Base-by-base conservation (phyloP, 2,329 filamentous ascomycete genomes). In the Kalaharituber pfeilii region DNA sequence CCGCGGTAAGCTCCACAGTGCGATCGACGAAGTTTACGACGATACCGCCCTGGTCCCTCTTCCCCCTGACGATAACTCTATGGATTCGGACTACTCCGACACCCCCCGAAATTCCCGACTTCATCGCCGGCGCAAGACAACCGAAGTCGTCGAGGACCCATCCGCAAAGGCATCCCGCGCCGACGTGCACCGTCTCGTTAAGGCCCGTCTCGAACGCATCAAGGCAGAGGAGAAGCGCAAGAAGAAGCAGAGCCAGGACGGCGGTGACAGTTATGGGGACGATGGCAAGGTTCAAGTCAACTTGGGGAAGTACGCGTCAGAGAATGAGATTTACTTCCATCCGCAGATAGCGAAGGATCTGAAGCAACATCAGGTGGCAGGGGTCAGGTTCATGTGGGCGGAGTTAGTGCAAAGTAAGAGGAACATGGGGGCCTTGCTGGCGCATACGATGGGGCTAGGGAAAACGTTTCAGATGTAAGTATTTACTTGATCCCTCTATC, bases 361-460 rank as follows among this genome's bases (percentile, higher is more conserved):
- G 57, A 89, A 91, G 62, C 72, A 78, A 7, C 86, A 94, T 66
- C 88, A 95, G 64, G 72, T 93, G 49, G 73, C 78, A 1, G 88
- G 88, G 1, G 78, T 94, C 20, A 80, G 81, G 9, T 94, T 94
- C 67, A 77, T 95, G 72, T 95, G 88, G 86, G 80, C 86, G 60
- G 82, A 89, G 59, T 71, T 94, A 45, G 77, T 89, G 1, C 52
- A 57, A 27, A 49, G 51, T 2, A 51, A 55, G 5, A 53, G 56
- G 36, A 53, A 56, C 24, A 57, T 53, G 28, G 63, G 63, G 18
- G 62, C 58, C 8, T 53, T 65, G 13, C 52, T 65, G 33, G 62
- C 63, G 1, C 63, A 65, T 53, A 65, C 84, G 0, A 94, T 94
- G 87, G 88, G 88, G 1, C 70, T 94, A 2, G 87, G 87, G 15